Percentiles rank a stretch among this genome's conserved stretches.
Evolutionary conservation across 208 protist genomes (phyloP).

Genomic region (Leishmania lainsoni): DNA sequence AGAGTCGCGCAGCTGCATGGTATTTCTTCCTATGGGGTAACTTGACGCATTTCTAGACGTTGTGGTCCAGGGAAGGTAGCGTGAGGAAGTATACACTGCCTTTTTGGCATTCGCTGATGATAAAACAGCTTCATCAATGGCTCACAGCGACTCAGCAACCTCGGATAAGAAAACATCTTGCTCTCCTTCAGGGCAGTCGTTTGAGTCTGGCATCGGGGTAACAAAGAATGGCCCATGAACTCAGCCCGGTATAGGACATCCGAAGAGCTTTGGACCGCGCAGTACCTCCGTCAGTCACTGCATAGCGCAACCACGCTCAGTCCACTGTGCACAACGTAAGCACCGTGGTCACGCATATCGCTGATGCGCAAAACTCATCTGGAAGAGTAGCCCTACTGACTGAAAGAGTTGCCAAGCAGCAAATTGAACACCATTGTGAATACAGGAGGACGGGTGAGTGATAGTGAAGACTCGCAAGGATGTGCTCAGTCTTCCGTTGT

Average conservation of each 20-base stretch:
- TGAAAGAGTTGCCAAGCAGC: constrained; percentile 63
- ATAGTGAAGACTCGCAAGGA: not conserved
- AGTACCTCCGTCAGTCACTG: constrained; percentile 48
- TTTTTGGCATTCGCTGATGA: constrained; percentile 21
- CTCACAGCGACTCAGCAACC: constrained; percentile 40
- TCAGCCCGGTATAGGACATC: constrained; percentile 29
- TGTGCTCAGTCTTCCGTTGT: not conserved
- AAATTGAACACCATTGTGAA: constrained; percentile 34
- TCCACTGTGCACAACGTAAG: constrained; percentile 58
- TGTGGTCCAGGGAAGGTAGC: constrained; percentile 40
- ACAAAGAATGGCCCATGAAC: constrained; percentile 43
- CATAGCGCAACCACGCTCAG: constrained; percentile 67
- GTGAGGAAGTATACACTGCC: constrained; percentile 54
- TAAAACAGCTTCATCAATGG: constrained; percentile 38
- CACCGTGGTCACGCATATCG: constrained; percentile 46
- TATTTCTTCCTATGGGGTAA: constrained; percentile 1
- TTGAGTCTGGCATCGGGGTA: constrained; percentile 56
- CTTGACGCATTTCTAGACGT: constrained; percentile 14
- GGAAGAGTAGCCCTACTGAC: constrained; percentile 44
- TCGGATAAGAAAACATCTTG: constrained; percentile 42
- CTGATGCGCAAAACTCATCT: constrained; percentile 49
- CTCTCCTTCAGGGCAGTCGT: constrained; percentile 26
- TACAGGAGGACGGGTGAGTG: not conserved
- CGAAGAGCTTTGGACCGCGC: constrained; percentile 22
- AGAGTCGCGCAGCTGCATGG: constrained; percentile 22